phyloP scores from a whole-genome alignment of 2,329 filamentous ascomycete species.

The Aschersonia sp. region DNA sequence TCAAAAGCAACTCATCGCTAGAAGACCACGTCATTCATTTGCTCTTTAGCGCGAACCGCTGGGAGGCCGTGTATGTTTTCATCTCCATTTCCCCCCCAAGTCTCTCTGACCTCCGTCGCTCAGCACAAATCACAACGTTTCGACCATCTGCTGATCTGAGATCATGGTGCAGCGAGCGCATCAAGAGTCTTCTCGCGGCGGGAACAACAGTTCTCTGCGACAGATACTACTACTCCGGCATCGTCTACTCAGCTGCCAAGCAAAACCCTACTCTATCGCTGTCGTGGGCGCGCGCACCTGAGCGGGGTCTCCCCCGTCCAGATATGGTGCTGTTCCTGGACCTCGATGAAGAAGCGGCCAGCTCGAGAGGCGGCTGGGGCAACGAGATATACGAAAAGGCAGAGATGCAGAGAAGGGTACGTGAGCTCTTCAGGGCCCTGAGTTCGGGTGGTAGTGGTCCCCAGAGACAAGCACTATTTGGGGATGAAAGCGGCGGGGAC shows the following conservation, averaged over 20 bases:
- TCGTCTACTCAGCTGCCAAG: constrained; percentile 87
- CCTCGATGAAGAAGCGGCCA: constrained; percentile 58
- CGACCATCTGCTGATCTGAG: too few species aligned
- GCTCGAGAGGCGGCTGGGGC: constrained; percentile 71
- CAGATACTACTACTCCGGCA: constrained; percentile 88
- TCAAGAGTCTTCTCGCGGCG: constrained; percentile 36
- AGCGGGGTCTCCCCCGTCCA: constrained; percentile 73
- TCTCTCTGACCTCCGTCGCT: too few species aligned
- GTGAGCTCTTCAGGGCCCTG: constrained; percentile 54
- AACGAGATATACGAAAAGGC: constrained; percentile 77
- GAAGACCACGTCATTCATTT: constrained; percentile 85
- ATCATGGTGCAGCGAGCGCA: constrained; percentile 26
- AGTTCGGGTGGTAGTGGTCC: constrained; percentile 27
- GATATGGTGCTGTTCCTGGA: constrained; percentile 83
- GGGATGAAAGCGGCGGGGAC: constrained; percentile 9
- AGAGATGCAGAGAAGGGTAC: constrained; percentile 68
- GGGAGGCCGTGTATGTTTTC: constrained; percentile 50
- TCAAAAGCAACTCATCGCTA: constrained; percentile 56
- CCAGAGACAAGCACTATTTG: constrained; percentile 11
- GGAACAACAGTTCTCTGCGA: constrained; percentile 75
- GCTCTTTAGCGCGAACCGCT: constrained; percentile 80
- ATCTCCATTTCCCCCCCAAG: not conserved
- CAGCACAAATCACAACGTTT: too few species aligned
- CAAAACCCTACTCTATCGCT: constrained; percentile 54
- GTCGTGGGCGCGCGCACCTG: constrained; percentile 70